Evolutionary conservation across 2,329 filamentous ascomycete species (phyloP), one percentile per base, ranked within the genome.

Genomic region (Raffaelea ambrosiae): DNA sequence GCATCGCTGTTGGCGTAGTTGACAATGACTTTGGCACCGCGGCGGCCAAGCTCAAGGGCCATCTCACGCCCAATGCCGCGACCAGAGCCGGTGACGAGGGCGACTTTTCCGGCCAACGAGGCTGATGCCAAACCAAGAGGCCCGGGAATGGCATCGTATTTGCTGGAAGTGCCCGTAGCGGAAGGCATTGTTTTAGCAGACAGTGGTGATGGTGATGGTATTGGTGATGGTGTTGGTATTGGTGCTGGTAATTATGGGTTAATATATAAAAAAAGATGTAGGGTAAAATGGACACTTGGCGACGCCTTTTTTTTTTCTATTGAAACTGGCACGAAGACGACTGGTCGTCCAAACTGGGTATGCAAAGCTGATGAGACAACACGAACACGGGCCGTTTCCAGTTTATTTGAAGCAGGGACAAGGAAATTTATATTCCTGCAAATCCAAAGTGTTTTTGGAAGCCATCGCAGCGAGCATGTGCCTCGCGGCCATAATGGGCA

Each of bases 1-100:
- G 51, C 48, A 26, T 53, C 51, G 51, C 53, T 55, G 53, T 55
- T 55, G 48, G 56, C 56, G 51, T 60, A 72, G 53, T 55, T 56
- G 48, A 54, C 48, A 36, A 60, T 51, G 23, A 75, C 71, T 40
- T 59, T 60, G 41, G 59, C 60, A 22, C 60, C 60, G 16, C 51
- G 53, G 2, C 56, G 54, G 21, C 57, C 60, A 2, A 62, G 58
- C 50, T 61, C 55, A 1, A 81, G 77, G 8, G 77, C 77, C 20
- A 83, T 70, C 53, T 79, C 76, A 13, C 79, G 76, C n/a, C 76
- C 77, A 42, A 82, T 74, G 57, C 84, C 81, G 5, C 81, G 73
- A 26, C 69, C 60, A 4, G 61, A 56, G 9, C 61, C 61, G 3
- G 61, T 63, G 9, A 63, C 59, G 1, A 63, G 53, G 11, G 61